These are phyloP conservation scores for Lipomyces japonicus DNA, from an alignment of 805 yeast species.

Conservation along the genomic window DNA sequence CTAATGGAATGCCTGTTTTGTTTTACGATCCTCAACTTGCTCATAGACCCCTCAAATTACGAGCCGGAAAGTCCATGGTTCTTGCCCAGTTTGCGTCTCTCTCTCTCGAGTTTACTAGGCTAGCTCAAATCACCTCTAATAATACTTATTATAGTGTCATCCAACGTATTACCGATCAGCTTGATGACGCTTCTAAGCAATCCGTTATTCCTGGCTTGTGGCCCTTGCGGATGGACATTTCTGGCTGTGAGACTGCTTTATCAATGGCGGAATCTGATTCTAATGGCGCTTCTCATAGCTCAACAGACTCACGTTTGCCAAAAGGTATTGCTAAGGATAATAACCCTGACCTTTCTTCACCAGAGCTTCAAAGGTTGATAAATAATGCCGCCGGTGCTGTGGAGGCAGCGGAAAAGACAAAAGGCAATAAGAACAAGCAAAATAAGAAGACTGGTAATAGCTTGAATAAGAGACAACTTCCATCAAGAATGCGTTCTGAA, in stretches of 20 bases:
- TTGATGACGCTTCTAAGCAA: slow-evolving; percentile 38
- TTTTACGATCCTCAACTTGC: slow-evolving; percentile 44
- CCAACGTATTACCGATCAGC: slow-evolving; percentile 43
- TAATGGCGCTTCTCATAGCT: too few relatives aligned
- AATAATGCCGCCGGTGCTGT: slow-evolving; percentile 1
- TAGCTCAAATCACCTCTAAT: slow-evolving; percentile 51
- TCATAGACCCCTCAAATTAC: slow-evolving; percentile 19
- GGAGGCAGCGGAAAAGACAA: not conserved
- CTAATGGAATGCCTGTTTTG: slow-evolving; percentile 52
- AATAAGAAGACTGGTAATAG: too few relatives aligned
- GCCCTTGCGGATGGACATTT: slow-evolving; percentile 46
- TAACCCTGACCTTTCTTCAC: not conserved
- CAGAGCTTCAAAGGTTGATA: not conserved
- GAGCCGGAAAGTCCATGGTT: slow-evolving; percentile 36
- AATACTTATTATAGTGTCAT: slow-evolving; percentile 48
- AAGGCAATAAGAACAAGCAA: too few relatives aligned
- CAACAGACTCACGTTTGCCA: too few relatives aligned
- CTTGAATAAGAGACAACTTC: not conserved
- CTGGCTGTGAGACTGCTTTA: slow-evolving; percentile 46
- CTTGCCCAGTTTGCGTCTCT: slow-evolving; percentile 51
- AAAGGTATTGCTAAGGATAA: too few relatives aligned
- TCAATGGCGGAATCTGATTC: not conserved
- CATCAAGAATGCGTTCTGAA: too few relatives aligned
- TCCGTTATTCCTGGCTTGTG: slow-evolving; percentile 44
- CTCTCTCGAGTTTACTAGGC: slow-evolving; percentile 50